Evolutionary conservation across 1,139 yeast genomes (phyloP).

Genomic region (Ogataea hybrid): DNA sequence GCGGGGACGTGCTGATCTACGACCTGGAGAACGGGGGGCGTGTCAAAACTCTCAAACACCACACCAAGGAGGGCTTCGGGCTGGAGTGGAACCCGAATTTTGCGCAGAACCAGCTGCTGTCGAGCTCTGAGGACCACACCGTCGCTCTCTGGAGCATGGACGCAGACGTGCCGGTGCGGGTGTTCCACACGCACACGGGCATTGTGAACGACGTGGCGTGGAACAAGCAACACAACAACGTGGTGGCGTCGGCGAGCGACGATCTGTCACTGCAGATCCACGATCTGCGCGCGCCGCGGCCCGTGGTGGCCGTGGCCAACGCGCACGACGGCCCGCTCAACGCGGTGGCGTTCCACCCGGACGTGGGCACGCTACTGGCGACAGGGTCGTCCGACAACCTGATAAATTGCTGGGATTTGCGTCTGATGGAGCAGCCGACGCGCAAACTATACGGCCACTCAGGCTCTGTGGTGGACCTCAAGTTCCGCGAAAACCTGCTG

Average conservation of each 20-base stretch:
- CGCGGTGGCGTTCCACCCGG: constrained; percentile 49
- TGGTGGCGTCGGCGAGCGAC: constrained; percentile 74
- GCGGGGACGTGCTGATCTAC: constrained; percentile 47
- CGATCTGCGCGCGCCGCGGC: constrained; percentile 53
- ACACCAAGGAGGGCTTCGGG: constrained; percentile 66
- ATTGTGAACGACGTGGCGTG: constrained; percentile 58
- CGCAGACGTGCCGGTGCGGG: constrained; percentile 38
- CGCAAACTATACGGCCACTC: constrained; percentile 52
- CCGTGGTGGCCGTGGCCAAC: constrained; percentile 44
- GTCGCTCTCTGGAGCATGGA: constrained; percentile 68
- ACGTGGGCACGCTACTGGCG: constrained; percentile 40
- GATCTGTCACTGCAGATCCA: constrained; percentile 65
- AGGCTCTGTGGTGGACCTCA: constrained; percentile 30
- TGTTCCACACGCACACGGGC: constrained; percentile 46
- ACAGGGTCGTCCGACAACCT: constrained; percentile 56
- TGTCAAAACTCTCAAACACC: constrained; percentile 50
- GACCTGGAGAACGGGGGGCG: constrained; percentile 28
- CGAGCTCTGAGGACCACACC: constrained; percentile 66
- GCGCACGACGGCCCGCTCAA: constrained; percentile 44
- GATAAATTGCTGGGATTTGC: constrained; percentile 49
- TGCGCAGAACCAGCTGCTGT: constrained; percentile 40
- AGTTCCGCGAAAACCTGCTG: constrained; percentile 37
- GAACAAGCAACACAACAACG: constrained; percentile 42
- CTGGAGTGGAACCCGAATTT: constrained; percentile 58
- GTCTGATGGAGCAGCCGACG: constrained; percentile 46